These are phyloP conservation scores for Nannochloris sp. DNA, from an alignment of 139 green algal genomes.

Conservation along the genomic window DNA sequence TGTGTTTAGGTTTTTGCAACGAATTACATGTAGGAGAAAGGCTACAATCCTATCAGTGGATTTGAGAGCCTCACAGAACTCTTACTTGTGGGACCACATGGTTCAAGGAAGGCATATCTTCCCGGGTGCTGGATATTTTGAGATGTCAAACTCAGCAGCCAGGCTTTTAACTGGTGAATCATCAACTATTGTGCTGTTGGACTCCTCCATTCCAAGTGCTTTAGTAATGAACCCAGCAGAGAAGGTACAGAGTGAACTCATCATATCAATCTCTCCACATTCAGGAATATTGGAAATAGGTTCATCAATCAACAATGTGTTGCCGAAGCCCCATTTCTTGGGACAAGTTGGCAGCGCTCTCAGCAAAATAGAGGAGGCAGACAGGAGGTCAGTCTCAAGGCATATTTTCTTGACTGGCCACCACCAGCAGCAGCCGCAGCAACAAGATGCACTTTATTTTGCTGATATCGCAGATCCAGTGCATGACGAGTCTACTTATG, in stretches of 20 bases:
- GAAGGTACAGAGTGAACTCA: too few relatives aligned
- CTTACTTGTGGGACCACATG: slow-evolving; percentile 34
- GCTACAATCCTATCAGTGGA: neutral
- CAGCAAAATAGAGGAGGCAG: neutral
- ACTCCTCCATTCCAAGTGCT: too few relatives aligned
- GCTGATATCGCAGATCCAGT: slow-evolving; percentile 1
- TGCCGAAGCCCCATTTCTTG: too few relatives aligned
- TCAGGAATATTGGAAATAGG: too few relatives aligned
- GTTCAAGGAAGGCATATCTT: slow-evolving; percentile 21
- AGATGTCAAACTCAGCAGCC: slow-evolving; percentile 13
- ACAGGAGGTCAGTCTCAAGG: too few relatives aligned
- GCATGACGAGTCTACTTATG: slow-evolving; percentile 10
- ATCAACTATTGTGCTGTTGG: neutral
- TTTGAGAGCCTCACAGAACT: neutral
- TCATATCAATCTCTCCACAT: too few relatives aligned
- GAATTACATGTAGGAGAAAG: neutral
- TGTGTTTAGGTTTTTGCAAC: slow-evolving; percentile 12
- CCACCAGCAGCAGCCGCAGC: neutral
- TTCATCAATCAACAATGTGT: too few relatives aligned
- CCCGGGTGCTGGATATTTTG: slow-evolving; percentile 26
- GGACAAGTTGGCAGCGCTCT: neutral
- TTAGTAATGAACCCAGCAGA: too few relatives aligned
- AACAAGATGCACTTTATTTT: neutral
- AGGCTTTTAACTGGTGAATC: neutral
- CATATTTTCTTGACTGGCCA: neutral